A percentile compares a stretch with the other conserved stretches of the same genome.
Evolutionary conservation across 1,284 basidiomycete genomes (phyloP).

Genomic region (Veloporphyrellus conicus): DNA sequence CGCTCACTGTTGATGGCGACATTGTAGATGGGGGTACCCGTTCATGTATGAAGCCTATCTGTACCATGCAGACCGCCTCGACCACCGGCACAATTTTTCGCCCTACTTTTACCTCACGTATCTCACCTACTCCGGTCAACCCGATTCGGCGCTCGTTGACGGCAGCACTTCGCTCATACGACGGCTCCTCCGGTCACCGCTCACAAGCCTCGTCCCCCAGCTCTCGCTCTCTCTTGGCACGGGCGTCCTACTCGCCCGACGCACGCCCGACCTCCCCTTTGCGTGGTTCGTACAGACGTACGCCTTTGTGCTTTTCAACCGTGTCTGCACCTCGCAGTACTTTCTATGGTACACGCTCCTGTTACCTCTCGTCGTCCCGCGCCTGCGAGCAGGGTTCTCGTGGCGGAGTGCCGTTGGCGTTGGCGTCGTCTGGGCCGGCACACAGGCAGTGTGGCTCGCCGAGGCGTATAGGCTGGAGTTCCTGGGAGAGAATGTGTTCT

Average conservation of each 20-base stretch:
- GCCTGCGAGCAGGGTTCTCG: conserved; percentile 46
- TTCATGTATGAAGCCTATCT: conserved; percentile 92
- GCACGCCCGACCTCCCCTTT: conserved; percentile 59
- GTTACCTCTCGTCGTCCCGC: conserved; percentile 77
- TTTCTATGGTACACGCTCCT: conserved; percentile 97
- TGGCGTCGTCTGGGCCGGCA: conserved; percentile 65
- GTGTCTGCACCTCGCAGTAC: conserved; percentile 98
- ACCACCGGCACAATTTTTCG: conserved; percentile 98
- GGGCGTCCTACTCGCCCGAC: conserved; percentile 61
- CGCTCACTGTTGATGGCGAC: conserved; percentile 1
- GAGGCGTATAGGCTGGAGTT: conserved; percentile 90
- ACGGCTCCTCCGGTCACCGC: conserved; percentile 52
- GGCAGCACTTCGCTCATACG: conserved; percentile 42
- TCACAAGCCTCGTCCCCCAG: conserved; percentile 73
- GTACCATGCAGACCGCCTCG: conserved; percentile 86
- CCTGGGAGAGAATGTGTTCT: conserved; percentile 68
- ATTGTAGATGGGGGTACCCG: conserved; percentile 82
- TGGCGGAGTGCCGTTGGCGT: conserved; percentile 34
- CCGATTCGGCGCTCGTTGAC: conserved; percentile 23
- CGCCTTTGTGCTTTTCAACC: conserved; percentile 92
- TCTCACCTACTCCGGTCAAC: conserved; percentile 57
- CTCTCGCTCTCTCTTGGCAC: conserved; percentile 62
- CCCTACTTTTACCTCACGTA: conserved; percentile 96
- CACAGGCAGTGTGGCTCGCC: conserved; percentile 81
- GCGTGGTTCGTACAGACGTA: conserved; percentile 91